Conservation (phyloP, 192 early-diverging fungal species). For the Phycomyces nitens region DNA sequence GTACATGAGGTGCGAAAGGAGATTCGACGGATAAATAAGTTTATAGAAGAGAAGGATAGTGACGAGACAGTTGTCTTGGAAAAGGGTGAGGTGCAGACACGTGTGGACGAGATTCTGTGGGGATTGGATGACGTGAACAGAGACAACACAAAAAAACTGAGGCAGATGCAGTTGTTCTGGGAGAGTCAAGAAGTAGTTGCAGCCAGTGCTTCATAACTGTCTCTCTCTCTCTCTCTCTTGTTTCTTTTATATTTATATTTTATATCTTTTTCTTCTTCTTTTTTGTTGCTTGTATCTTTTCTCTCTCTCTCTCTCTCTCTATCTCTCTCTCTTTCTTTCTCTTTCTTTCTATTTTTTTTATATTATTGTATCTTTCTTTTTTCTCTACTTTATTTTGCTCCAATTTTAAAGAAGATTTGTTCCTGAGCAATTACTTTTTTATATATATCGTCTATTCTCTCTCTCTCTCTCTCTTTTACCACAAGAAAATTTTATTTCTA, state of each 20-base stretch:
- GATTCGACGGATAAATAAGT: slow-evolving; percentile 33
- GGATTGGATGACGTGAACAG: slow-evolving; percentile 38
- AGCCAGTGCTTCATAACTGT: neutral
- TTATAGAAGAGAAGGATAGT: slow-evolving; percentile 35
- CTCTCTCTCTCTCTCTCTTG: neutral
- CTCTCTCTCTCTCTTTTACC: neutral
- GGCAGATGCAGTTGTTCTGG: slow-evolving; percentile 36
- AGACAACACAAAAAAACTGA: slow-evolving; percentile 28
- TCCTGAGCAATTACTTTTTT: neutral
- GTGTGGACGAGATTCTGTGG: slow-evolving; percentile 40
- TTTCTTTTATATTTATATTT: neutral
- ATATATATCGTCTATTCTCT: neutral
- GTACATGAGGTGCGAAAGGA: slow-evolving; percentile 39
- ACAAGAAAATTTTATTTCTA: neutral
- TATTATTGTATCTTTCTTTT: neutral
- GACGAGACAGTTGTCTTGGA: slow-evolving; percentile 35
- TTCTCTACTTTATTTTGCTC: neutral
- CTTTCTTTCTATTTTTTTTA: neutral
- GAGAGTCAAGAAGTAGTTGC: slow-evolving; percentile 10
- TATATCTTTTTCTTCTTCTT: neutral
- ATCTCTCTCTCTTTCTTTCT: neutral
- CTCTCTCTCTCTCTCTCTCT: neutral
- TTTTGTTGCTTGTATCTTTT: neutral
- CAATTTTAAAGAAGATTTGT: neutral
- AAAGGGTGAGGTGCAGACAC: slow-evolving; percentile 34